Conservation (phyloP, 1,284 basidiomycete genomes). For the Mycosarcoma maydis region DNA sequence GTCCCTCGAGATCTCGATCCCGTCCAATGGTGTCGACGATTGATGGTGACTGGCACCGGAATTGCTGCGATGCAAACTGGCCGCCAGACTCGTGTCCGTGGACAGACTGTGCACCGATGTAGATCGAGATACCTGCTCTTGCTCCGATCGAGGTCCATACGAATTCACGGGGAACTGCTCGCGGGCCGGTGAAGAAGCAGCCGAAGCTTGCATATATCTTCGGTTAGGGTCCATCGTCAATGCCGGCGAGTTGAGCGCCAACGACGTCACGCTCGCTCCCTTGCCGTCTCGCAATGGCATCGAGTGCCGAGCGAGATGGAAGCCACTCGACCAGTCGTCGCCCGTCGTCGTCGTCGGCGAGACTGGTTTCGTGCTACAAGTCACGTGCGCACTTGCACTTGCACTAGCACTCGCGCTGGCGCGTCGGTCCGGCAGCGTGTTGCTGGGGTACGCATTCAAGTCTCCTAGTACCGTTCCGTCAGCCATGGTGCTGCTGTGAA, state of each 20-base stretch:
- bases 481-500: slow-evolving; percentile 1
- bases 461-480: slow-evolving; percentile 3
- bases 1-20: slow-evolving; percentile 29
- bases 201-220: slow-evolving; percentile 16
- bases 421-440: slow-evolving; percentile 23
- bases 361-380: slow-evolving; percentile 8
- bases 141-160: slow-evolving; percentile 37
- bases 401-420: too few species aligned
- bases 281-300: slow-evolving; percentile 4
- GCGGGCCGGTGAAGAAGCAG: slow-evolving; percentile 24
- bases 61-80: slow-evolving; percentile 24
- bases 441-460: neutral
- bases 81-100: slow-evolving; percentile 12
- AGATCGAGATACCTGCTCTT: slow-evolving; percentile 23
- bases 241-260: slow-evolving; percentile 28
- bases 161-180: slow-evolving; percentile 43
- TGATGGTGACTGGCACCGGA: slow-evolving; percentile 7
- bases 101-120: slow-evolving; percentile 33
- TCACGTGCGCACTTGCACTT: slow-evolving; percentile 1
- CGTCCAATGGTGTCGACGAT: slow-evolving; percentile 18
- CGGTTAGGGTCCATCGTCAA: slow-evolving; percentile 32
- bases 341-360: slow-evolving; percentile 15
- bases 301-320: slow-evolving; percentile 25
- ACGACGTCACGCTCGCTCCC: slow-evolving; percentile 10
- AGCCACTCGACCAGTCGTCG: slow-evolving; percentile 36